These are phyloP conservation scores for Comarum palustre DNA, from an alignment of 306 rosid species.

Conservation along the genomic window DNA sequence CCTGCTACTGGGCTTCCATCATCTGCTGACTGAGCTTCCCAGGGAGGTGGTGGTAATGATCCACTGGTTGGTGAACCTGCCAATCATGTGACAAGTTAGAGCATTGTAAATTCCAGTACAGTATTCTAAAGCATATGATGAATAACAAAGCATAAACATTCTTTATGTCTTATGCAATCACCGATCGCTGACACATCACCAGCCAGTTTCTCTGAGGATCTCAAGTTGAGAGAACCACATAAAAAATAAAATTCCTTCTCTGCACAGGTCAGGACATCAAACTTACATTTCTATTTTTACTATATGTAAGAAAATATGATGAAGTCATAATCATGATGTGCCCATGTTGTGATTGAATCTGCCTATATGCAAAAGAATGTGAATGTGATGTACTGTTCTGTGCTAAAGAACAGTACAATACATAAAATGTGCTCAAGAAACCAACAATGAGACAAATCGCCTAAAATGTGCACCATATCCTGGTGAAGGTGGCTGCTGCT, in stretches of 20 bases:
- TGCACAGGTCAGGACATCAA: constrained; percentile 10
- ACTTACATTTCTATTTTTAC: constrained; percentile 7
- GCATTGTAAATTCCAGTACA: background rate
- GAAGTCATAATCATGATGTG: constrained; percentile 8
- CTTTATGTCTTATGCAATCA: constrained; percentile 21
- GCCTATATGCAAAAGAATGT: constrained; percentile 24
- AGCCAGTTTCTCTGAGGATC: background rate
- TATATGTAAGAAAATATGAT: background rate
- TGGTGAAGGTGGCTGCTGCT: constrained; percentile 56
- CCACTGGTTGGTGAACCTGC: constrained; percentile 62
- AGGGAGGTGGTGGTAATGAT: constrained; percentile 93
- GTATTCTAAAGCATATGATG: constrained; percentile 17
- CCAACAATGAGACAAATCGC: constrained; percentile 6
- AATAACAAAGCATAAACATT: constrained; percentile 11
- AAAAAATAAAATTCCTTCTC: no score
- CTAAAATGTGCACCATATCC: constrained; percentile 51
- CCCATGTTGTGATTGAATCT: constrained; percentile 8
- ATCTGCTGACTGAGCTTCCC: constrained; percentile 81
- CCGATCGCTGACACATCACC: constrained; percentile 16
- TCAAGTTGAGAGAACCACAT: no score
- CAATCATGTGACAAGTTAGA: constrained; percentile 22
- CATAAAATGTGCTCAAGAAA: constrained; percentile 21
- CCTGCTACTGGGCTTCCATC: constrained; percentile 50
- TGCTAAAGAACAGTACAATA: no score
- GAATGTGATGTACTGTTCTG: constrained; percentile 23